Base-by-base conservation (phyloP, 2,329 filamentous ascomycete species). In the Calonectria naviculata region DNA sequence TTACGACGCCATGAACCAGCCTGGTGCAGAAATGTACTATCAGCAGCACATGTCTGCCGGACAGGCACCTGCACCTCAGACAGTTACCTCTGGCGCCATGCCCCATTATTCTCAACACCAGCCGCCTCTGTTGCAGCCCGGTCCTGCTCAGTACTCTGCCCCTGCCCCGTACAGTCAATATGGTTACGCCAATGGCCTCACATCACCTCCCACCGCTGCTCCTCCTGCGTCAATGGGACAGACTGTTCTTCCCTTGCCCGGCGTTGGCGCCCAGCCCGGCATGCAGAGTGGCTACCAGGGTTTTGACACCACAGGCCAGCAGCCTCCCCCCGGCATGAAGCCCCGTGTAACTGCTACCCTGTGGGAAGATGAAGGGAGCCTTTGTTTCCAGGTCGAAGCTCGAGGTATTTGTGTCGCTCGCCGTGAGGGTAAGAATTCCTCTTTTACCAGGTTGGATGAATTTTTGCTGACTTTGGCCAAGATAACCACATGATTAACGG, bases 401-500 rank as follows among this genome's bases (percentile, higher is more conserved):
- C 93, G 97, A 76, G 96, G 96, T 58, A 96, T 99, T 65, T 99
- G 97, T 82, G 97, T 98, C 68, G 96, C 96, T 65, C 91, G 97
- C 76, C 90, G 97, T 81, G 96, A 98, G 90, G 95, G 95, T 97
- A 85, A 76, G 87, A 80, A 68, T 49, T 67, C 12, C 56, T 36
- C 19, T 34, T 3, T 47, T 24, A 24, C 9, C 8, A 9, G n/a
- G 19, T 24, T 17, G 13, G 28, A 42, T 12, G 41, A 44, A 58
- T 34, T 13, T 8, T 5, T 52, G 60, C 73, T 75, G 62, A 74
- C 68, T 62, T 2, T 21, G 26, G 3, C 58, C 47, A 74, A 97
- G 96, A 98, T 79, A 98, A 98, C 84, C 95, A 98, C 85, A 98
- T 99, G 94, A 98, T 99, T 83, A 99, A 98, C 80, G 97, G 97